Base-by-base conservation (phyloP, 2,329 filamentous ascomycete species). In the Aspergillus brunneoviolaceus region DNA sequence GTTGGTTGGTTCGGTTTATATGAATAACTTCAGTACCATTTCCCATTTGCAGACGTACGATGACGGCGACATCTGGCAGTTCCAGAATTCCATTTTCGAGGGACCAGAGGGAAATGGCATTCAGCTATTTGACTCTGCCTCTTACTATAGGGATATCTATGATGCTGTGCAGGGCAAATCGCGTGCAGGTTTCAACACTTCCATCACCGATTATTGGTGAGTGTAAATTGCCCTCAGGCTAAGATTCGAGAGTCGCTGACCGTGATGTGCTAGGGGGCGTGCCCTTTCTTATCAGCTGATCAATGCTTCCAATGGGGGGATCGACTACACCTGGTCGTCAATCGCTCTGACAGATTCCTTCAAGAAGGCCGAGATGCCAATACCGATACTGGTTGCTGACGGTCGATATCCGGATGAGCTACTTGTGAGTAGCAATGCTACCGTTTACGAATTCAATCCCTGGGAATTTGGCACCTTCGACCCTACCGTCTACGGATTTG, bases 201-300 rank as follows among this genome's bases (percentile, higher is more conserved):
- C 90, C 9, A 82, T 96, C 59, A 96, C 93, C 0, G 93, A 97
- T 78, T 92, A 92, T 74, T 96, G 92, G 89, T 79, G 72, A 48
- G 67, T 63, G 5, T 39, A 25, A 12, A 14, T n/a, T 2, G 23
- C 23, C 49, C 27, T 23, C 5, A 23, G 27, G 21, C 33, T 14
- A 14, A 19, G 39, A 49, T 29, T 19, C 1, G 25, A 29, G 10
- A 5, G 48, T 23, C 31, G n/a, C 55, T 62, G 39, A 64, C n/a
- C 10, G 0, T 6, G 14, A 19, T 25, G 31, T 50, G 54, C 14
- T 52, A 73, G 72, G 80, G 90, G 90, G 29, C 88, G 92, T 58
- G 90, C 89, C 55, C 81, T 96, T 25, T 88, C 88, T 1, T 95
- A 89, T 76, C 92, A 96, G 77, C 82, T 96, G 33, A 83, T 96